Conservation (phyloP, 1,284 basidiomycete species). For the Peniophora sp. region DNA sequence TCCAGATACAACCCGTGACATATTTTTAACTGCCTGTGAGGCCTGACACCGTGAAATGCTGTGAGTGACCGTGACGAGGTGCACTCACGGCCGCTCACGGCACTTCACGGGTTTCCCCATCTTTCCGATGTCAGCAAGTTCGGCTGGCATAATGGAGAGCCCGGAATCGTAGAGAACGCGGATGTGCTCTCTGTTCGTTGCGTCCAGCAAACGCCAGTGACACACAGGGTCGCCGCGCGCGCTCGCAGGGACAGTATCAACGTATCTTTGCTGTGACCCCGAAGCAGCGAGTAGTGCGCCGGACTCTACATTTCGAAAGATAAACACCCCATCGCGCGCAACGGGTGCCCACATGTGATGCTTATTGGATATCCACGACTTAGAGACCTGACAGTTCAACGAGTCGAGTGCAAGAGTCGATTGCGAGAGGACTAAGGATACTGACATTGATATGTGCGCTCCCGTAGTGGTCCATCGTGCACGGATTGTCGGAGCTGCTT, state of each 20-base stretch:
- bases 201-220: neutral
- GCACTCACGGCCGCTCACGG: no score
- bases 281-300: neutral
- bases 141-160: neutral
- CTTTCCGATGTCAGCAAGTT: neutral
- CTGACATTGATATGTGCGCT: neutral
- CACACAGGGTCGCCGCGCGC: neutral
- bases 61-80: no score
- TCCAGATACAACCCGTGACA: neutral
- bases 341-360: neutral
- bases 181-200: neutral
- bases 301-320: neutral
- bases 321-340: neutral
- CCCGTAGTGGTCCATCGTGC: neutral
- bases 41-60: no score
- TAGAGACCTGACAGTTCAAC: no score
- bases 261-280: neutral
- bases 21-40: no score
- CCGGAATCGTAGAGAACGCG: neutral
- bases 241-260: neutral
- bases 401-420: no score
- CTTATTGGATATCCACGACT: no score
- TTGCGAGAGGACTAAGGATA: no score
- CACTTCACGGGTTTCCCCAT: no score
- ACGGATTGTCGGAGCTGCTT: neutral